Percentiles rank a stretch among this genome's conserved stretches.
Evolutionary conservation across 352 stramenopile species (phyloP).

Genomic region (Poterioochromonas sp.): DNA sequence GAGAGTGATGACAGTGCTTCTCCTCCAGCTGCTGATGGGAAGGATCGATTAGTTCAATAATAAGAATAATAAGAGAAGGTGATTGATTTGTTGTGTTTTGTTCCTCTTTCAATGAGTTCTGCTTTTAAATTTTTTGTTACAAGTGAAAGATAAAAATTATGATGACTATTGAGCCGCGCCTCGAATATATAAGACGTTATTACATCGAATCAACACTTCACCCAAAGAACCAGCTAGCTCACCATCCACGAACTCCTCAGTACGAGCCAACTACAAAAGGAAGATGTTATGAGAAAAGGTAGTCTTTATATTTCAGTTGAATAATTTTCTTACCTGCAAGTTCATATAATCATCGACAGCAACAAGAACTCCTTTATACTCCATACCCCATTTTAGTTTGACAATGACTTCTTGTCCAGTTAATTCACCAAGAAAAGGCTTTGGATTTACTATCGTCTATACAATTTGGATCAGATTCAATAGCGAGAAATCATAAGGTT

Average conservation of each 20-base stretch:
- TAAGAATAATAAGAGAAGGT: no score
- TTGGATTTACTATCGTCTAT: slow-evolving; percentile 76
- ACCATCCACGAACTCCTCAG: slow-evolving; percentile 94
- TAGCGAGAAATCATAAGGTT: no score
- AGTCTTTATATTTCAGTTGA: neutral
- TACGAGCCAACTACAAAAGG: slow-evolving; percentile 67
- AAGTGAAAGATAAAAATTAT: no score
- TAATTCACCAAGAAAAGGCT: slow-evolving; percentile 84
- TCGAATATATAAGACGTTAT: slow-evolving; percentile 97
- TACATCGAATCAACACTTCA: slow-evolving; percentile 96
- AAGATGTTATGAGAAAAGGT: neutral
- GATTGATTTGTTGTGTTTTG: no score
- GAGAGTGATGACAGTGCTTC: no score
- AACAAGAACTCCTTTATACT: slow-evolving; percentile 86
- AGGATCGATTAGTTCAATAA: no score
- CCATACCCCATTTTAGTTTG: slow-evolving; percentile 98
- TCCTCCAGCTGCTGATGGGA: no score
- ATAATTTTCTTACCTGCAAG: slow-evolving; percentile 57
- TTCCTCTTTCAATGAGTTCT: no score
- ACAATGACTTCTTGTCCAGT: slow-evolving; percentile 89
- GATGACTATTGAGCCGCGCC: slow-evolving; percentile 49
- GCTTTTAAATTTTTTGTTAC: no score
- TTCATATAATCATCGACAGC: slow-evolving; percentile 99
- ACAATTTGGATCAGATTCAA: no score
- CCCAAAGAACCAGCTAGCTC: slow-evolving; percentile 89